A percentile compares a stretch with the other conserved stretches of the same genome.
phyloP scores from a whole-genome alignment of 257 asterid genomes.

The Nicotiana obtusifolia region DNA sequence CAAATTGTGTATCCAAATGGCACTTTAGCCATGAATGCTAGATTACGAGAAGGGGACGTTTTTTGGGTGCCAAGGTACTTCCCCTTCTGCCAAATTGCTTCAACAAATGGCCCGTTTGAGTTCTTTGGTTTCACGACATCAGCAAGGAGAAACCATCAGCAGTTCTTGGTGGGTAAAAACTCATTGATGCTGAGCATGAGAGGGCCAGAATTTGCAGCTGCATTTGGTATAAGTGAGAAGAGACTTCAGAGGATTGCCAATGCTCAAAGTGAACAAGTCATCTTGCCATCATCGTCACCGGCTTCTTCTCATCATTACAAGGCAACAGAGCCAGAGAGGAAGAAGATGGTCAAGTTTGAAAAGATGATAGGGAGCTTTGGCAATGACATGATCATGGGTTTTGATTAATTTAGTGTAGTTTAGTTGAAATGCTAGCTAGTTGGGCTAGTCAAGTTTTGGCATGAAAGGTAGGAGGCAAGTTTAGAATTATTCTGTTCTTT shows the following conservation, averaged over 20 bases:
- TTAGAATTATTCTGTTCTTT: not conserved
- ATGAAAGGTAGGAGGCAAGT: not conserved
- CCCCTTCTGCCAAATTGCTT: slow-evolving; percentile 88
- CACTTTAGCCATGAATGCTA: slow-evolving; percentile 68
- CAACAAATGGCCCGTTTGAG: slow-evolving; percentile 63
- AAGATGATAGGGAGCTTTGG: slow-evolving; percentile 25
- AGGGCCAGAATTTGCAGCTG: slow-evolving; percentile 68
- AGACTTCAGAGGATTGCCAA: slow-evolving; percentile 30
- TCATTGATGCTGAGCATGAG: slow-evolving; percentile 46
- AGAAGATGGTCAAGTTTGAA: not conserved
- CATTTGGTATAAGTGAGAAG: slow-evolving; percentile 52
- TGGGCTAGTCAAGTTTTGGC: not conserved
- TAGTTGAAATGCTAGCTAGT: not conserved
- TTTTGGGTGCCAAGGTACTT: slow-evolving; percentile 75
- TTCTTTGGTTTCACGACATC: slow-evolving; percentile 86
- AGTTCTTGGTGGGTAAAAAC: slow-evolving; percentile 60
- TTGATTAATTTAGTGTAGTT: not conserved
- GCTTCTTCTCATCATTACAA: slow-evolving; percentile 39
- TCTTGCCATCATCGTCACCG: slow-evolving; percentile 17
- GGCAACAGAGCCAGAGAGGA: not conserved
- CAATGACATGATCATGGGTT: slow-evolving; percentile 28
- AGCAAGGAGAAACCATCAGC: slow-evolving; percentile 61
- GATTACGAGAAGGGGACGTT: slow-evolving; percentile 60
- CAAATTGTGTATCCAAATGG: slow-evolving; percentile 75
- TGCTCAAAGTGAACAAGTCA: slow-evolving; percentile 41